Base-by-base conservation (phyloP, 805 yeast species). In the Metschnikowia proteae region DNA sequence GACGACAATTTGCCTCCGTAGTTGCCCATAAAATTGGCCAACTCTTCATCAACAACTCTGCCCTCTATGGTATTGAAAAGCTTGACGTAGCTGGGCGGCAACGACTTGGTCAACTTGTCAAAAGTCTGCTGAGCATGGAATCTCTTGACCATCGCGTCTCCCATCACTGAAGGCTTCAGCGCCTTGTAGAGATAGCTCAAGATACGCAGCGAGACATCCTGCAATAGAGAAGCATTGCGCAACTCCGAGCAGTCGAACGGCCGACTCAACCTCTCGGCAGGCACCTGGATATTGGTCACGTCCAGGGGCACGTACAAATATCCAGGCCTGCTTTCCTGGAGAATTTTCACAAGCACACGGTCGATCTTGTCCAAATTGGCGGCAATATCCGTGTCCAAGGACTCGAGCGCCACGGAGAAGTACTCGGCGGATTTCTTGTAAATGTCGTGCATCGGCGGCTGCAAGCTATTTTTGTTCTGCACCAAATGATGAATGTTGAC, bases 231-330 rank as follows among this genome's bases (percentile, higher is more conserved):
- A 5, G 4, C 59, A 48, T 54, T 31, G 35, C 25, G 46, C 48
- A 56, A 49, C 43, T 56, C 60, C 7, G 36, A 38, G 29, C 60
- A 47, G 3, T 58, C 49, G 31, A 56, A 48, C 3, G 59, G 52
- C 35, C 46, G 39, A 8, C 32, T 42, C 45, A 69, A 62, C 37
- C 63, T 54, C 6, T 41, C 45, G 17, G 49, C 51, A 8, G 69
- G 55, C 3, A 70, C 65, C 41, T 41, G 51, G 6, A 60, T 23
- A 47, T 82, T 80, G 7, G 81, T 79, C 55, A 87, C 64, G 62
- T 90, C 91, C 38, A 78, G 70, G 1, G 97, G 97, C 41, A 91
- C 64, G 62, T 81, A 88, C 43, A 90, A 63, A 60, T 86, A 90
- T 11, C 96, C 97, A 0, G 97, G 97, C 62, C 83, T 81, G 34